Evolutionary conservation across 164 flowering plant genomes (phyloP), one percentile per base, ranked within the genome.

Genomic region (Chimonanthus praecox): DNA sequence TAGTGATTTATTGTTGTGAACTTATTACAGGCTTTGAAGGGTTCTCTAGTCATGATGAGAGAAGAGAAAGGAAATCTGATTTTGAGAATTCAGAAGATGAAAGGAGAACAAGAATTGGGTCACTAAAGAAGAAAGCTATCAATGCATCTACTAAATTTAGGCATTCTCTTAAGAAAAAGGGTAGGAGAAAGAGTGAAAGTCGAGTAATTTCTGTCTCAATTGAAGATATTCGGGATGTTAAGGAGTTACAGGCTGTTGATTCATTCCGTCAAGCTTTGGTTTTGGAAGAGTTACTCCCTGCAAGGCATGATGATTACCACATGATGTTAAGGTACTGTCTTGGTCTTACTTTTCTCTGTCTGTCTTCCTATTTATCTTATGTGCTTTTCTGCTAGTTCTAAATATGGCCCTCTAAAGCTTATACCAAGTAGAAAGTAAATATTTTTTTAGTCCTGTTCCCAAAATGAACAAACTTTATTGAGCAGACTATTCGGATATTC

Each of bases 21-120:
- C 49, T 15, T 45, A 43, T 44, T 51, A 58, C 76, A 88, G 94
- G 89, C 72, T 84, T 87, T 81, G 92, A 89, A 58, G 90, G 89
- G 5, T 80, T 64, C 43, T 84, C 82, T 49, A 72, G 83, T 64
- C 78, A 82, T 71, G 97, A 91, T 49, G 97, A 86, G 79, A 87
- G 85, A 84, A 86, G 88, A 76, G 97, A 93, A 68, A 85, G 93
- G 78, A 91, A 85, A 78, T 93, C 98, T 73, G 98, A 93, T 76
- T 88, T 87, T 85, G 98, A 91, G 72, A 86, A 80, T 77, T 91
- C 97, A 20, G 98, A 94, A 81, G 98, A 94, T 84, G 98, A 94
- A 72, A 90, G 95, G 81, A 87, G 90, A 72, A 85, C 92, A 4
- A 90, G 88, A 83, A 94, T 89, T 69, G 89, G 92, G 49, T 81